These are phyloP conservation scores for Hypoxylon sp. DNA, from an alignment of 2,329 filamentous ascomycete genomes.

Conservation along the genomic window DNA sequence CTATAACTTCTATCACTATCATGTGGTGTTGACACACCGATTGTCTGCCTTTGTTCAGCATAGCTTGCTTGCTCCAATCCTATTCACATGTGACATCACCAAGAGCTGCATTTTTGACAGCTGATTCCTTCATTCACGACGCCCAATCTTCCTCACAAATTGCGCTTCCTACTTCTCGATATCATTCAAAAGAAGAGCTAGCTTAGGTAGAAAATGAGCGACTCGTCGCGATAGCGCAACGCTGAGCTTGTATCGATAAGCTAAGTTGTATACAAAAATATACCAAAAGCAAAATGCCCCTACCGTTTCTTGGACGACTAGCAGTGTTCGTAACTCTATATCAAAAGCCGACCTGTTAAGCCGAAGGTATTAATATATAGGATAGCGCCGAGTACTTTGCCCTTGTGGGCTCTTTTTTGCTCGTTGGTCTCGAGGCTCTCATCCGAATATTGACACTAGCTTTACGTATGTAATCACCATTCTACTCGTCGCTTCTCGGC, in stretches of 20 bases:
- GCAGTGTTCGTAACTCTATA: conserved; percentile 53
- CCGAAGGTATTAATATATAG: conserved; percentile 28
- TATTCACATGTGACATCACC: conserved; percentile 50
- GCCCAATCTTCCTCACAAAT: conserved; percentile 7
- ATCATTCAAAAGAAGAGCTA: not conserved
- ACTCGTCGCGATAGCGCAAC: conserved; percentile 41
- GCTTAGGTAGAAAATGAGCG: conserved; percentile 36
- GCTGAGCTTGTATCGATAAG: conserved; percentile 35
- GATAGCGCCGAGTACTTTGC: conserved; percentile 86
- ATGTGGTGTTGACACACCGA: conserved; percentile 11
- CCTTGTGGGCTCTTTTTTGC: conserved; percentile 83
- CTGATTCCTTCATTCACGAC: conserved; percentile 24
- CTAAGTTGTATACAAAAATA: conserved; percentile 10
- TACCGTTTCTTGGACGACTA: conserved; percentile 59
- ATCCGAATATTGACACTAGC: conserved; percentile 89
- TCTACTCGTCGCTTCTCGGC: conserved; percentile 16
- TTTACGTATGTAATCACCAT: conserved; percentile 72
- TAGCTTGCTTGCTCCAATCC: conserved; percentile 34
- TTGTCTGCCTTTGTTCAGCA: conserved; percentile 26
- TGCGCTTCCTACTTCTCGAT: conserved; percentile 15
- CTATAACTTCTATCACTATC: not conserved
- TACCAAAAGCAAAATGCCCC: conserved; percentile 51
- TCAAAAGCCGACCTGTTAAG: conserved; percentile 4
- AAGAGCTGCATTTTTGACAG: conserved; percentile 27
- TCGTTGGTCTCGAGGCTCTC: conserved; percentile 85